phyloP scores from a whole-genome alignment of 768 basidiomycete genomes.

The Lactifluus volemus region DNA sequence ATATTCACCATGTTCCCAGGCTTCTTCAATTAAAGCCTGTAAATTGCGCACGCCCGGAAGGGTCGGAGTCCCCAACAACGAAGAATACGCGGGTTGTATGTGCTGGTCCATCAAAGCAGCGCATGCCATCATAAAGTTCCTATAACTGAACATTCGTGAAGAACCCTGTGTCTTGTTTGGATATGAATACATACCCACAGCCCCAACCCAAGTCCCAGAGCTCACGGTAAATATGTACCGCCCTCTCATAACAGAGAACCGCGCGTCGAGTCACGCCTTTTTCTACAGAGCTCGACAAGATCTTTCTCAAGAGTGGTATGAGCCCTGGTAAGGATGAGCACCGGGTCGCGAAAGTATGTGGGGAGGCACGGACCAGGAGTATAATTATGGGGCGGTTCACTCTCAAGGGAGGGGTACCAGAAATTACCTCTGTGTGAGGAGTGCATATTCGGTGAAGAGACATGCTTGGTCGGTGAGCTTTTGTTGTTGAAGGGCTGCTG shows the following conservation, averaged over 20 bases:
- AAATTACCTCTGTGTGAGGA: conserved; percentile 38
- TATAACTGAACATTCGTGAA: conserved; percentile 43
- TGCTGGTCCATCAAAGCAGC: conserved; percentile 61
- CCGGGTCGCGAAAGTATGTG: neutral
- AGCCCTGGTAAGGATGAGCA: conserved; percentile 36
- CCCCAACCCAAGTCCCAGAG: conserved; percentile 64
- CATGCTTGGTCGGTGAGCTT: neutral
- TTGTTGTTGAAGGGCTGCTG: neutral
- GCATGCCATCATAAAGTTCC: conserved; percentile 77
- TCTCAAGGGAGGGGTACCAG: conserved; percentile 47
- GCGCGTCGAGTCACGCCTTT: conserved; percentile 46
- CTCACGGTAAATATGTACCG: conserved; percentile 52
- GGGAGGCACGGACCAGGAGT: conserved; percentile 45
- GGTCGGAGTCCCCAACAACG: conserved; percentile 45
- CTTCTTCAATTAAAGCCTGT: conserved; percentile 72
- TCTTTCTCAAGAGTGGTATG: conserved; percentile 51
- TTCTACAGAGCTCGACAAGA: conserved; percentile 42
- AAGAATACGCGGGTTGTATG: conserved; percentile 51
- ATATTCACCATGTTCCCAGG: conserved; percentile 61
- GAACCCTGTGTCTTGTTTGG: neutral
- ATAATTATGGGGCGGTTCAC: conserved; percentile 45
- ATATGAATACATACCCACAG: conserved; percentile 23
- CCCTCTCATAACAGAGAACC: conserved; percentile 52
- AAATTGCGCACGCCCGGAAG: conserved; percentile 66
- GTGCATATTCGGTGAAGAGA: neutral